Evolutionary conservation across 257 asterid species (phyloP), one percentile per base, ranked within the genome.

Genomic region (Gynochthodes officinalis): DNA sequence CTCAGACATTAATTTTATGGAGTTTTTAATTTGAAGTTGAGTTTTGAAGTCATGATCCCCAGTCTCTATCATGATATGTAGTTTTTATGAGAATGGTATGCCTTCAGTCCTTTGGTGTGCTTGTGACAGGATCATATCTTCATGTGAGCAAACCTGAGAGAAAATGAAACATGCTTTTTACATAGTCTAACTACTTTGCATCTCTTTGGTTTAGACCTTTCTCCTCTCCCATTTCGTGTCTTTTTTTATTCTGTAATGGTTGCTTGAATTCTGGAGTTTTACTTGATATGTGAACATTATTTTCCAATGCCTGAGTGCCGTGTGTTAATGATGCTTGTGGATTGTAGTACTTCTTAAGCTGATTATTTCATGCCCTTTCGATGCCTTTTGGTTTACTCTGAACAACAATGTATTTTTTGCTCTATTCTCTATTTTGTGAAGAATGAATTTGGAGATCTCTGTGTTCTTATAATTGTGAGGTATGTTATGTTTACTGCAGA

Each of bases 401-500:
- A 30, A 30, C n/a, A n/a, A n/a, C n/a, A 19, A 68, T 12, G 1
- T 5, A 14, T 70, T n/a, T 40, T 30, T 35, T 61, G 27, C 33
- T 49, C 15, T 61, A 0, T 21, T 15, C n/a, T 7, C 11, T 3
- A 7, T 35, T 33, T 15, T 10, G 18, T 27, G 21, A 21, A 37
- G 48, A 7, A 14, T 9, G 7, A 32, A n/a, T 37, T 23, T 49
- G 39, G 64, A 32, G 1, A n/a, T 40, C 25, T 40, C 43, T 58
- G 14, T 62, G 40, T 21, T 55, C 32, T 32, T 69, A 6, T 61
- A 54, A 62, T 23, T 18, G 46, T 19, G 27, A 30, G 23, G n/a
- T 48, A 39, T 1, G 37, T 63, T 49, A 64, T 60, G 37, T 76
- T 60, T 75, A 40, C 61, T 8, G 60, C 83, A 95, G 99, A 88